phyloP scores from a whole-genome alignment of 495 filamentous ascomycete species.

The Tuber melanosporum region DNA sequence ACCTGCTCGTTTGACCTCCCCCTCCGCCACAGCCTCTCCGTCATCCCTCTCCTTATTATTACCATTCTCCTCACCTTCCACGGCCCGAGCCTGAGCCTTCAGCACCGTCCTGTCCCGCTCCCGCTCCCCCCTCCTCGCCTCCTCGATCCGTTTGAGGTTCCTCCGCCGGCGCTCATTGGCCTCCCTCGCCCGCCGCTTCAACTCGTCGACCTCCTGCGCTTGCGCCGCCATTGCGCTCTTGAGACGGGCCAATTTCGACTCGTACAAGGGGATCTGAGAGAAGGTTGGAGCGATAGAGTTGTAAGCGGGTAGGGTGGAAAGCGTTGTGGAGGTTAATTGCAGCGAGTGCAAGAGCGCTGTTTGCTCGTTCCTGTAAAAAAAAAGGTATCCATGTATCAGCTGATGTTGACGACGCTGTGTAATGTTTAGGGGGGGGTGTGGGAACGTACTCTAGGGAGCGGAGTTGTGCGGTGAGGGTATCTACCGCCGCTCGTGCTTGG shows the following conservation, averaged over 20 bases:
- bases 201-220: slow-evolving; percentile 27
- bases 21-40: not conserved
- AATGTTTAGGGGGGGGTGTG: not conserved
- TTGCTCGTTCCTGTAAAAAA: slow-evolving; percentile 29
- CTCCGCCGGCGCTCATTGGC: slow-evolving; percentile 23
- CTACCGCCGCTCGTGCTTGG: slow-evolving; percentile 34
- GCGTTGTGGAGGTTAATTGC: slow-evolving; percentile 28
- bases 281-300: slow-evolving; percentile 33
- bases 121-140: slow-evolving; percentile 30
- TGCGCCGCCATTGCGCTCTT: slow-evolving; percentile 34
- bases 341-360: slow-evolving; percentile 34
- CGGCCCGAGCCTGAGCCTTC: slow-evolving; percentile 20
- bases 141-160: slow-evolving; percentile 27
- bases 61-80: slow-evolving; percentile 4
- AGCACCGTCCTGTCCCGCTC: slow-evolving; percentile 38
- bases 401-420: not conserved
- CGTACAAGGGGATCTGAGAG: slow-evolving; percentile 35
- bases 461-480: slow-evolving; percentile 33
- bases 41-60: not conserved
- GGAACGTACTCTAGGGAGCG: slow-evolving; percentile 31
- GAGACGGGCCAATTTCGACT: slow-evolving; percentile 34
- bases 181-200: slow-evolving; percentile 36
- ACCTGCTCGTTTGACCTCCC: slow-evolving; percentile 5
- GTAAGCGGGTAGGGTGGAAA: slow-evolving; percentile 33
- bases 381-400: slow-evolving; percentile 6